Conservation (phyloP, 805 yeast species). For the Yamadazyma kitorensis region DNA sequence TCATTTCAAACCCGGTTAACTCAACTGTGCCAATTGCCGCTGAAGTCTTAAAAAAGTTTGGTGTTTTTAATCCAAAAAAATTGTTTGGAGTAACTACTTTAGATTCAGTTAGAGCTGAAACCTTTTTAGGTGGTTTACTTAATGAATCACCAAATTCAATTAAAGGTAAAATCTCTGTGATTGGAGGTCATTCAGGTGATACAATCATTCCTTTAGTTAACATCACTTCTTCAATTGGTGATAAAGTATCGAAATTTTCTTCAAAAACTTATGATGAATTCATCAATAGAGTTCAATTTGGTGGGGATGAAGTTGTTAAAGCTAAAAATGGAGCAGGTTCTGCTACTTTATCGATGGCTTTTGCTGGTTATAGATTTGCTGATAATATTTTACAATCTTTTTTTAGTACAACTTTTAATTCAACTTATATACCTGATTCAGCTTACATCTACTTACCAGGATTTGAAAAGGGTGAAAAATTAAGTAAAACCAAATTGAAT, state of each 20-base stretch:
- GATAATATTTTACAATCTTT: conserved; percentile 43
- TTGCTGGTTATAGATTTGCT: conserved; percentile 83
- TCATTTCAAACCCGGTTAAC: conserved; percentile 46
- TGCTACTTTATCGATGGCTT: conserved; percentile 95
- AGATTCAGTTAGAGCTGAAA: conserved; percentile 45
- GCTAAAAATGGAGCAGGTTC: conserved; percentile 95
- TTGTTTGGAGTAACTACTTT: conserved; percentile 47
- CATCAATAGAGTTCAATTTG: conserved; percentile 48
- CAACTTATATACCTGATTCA: conserved; percentile 38
- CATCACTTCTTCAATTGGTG: conserved; percentile 14
- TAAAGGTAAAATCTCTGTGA: conserved; percentile 41
- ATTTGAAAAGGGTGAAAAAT: conserved; percentile 44
- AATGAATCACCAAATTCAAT: conserved; percentile 27
- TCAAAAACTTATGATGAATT: conserved; percentile 22
- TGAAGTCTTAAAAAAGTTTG: conserved; percentile 44
- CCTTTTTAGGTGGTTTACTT: conserved; percentile 39
- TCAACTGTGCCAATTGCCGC: conserved; percentile 50
- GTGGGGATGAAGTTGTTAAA: conserved; percentile 95
- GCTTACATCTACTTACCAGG: conserved; percentile 56
- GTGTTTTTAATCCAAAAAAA: conserved; percentile 44
- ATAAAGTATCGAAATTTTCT: conserved; percentile 13
- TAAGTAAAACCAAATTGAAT: conserved; percentile 33
- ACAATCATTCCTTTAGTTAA: conserved; percentile 41
- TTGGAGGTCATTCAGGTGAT: conserved; percentile 49
- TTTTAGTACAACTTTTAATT: conserved; percentile 16